phyloP scores from a whole-genome alignment of 1,139 yeast species.

The Trichomonascaceae sp. region DNA sequence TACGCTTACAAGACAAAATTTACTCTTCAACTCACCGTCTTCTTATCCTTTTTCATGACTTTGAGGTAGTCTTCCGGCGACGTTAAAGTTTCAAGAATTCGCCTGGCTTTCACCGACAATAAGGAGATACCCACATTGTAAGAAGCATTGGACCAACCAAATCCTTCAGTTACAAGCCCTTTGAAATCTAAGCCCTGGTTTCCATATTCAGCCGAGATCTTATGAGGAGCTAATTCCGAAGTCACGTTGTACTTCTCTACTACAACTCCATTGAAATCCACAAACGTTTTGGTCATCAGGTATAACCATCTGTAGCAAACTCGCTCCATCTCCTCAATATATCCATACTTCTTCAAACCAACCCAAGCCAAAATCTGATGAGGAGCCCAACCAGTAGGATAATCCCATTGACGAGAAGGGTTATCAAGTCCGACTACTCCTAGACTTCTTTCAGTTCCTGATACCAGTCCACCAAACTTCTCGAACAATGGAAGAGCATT shows the following conservation, averaged over 20 bases:
- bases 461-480: constrained; percentile 80
- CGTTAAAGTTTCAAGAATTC: constrained; percentile 79
- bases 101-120: constrained; percentile 59
- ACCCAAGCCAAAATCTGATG: constrained; percentile 95
- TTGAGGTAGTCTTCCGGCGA: constrained; percentile 66
- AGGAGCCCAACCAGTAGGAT: constrained; percentile 98
- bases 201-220: constrained; percentile 94
- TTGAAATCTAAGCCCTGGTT: constrained; percentile 91
- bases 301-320: constrained; percentile 82
- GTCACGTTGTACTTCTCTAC: constrained; percentile 95
- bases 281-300: constrained; percentile 87
- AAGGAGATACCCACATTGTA: constrained; percentile 69
- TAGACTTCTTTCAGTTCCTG: constrained; percentile 74
- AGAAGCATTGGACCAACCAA: constrained; percentile 93
- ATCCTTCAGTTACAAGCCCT: constrained; percentile 92
- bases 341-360: constrained; percentile 74
- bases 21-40: not conserved
- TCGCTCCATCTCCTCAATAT: constrained; percentile 57
- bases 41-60: constrained; percentile 7
- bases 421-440: constrained; percentile 64
- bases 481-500: constrained; percentile 68
- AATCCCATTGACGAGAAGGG: constrained; percentile 96
- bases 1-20: not conserved
- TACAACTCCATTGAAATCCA: constrained; percentile 89
- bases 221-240: constrained; percentile 75